These are phyloP conservation scores for Cucumis hystrix DNA, from an alignment of 306 rosid genomes.

Conservation along the genomic window DNA sequence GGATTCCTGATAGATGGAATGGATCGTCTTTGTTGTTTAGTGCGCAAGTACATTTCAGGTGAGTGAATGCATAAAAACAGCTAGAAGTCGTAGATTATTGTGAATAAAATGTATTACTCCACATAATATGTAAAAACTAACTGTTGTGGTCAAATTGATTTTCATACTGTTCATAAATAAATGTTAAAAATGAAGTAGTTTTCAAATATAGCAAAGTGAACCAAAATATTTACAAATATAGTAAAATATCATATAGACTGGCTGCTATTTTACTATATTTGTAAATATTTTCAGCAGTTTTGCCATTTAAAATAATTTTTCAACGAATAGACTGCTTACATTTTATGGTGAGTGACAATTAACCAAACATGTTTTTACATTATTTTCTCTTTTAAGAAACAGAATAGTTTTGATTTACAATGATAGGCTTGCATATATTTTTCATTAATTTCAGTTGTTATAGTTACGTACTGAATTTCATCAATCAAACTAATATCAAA, in stretches of 20 bases:
- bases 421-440: neutral
- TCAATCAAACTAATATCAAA: neutral
- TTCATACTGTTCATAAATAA: neutral
- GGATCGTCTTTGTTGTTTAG: conserved; percentile 88
- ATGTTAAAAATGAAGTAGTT: neutral
- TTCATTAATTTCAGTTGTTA: neutral
- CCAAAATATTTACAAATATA: no score
- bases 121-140: neutral
- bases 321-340: neutral
- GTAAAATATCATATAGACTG: no score
- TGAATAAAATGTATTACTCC: neutral
- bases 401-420: neutral
- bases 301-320: no score
- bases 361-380: neutral
- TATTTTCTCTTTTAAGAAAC: neutral
- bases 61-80: neutral
- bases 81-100: neutral
- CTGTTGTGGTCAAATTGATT: neutral
- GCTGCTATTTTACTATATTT: no score
- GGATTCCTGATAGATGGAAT: conserved; percentile 93
- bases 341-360: neutral
- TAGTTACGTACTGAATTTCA: neutral
- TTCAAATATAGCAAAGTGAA: no score
- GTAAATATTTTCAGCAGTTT: no score
- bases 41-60: conserved; percentile 96